Evolutionary conservation across 1,139 yeast species (phyloP).

Genomic region (Scheffersomyces illinoinensis): DNA sequence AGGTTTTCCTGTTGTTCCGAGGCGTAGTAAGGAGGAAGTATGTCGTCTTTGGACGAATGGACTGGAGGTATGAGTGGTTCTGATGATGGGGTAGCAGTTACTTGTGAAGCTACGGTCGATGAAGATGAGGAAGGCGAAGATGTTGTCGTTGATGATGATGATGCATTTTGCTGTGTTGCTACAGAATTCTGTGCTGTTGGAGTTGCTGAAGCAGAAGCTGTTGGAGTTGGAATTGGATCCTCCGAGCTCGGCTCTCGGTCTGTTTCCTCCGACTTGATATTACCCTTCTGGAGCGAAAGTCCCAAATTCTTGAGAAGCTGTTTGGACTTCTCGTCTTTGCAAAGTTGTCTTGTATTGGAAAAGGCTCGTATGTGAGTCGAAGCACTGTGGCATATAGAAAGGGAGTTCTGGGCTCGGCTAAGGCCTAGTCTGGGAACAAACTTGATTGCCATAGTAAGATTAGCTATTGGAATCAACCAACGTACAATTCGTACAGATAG

Average conservation of each 20-base stretch:
- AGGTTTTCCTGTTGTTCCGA: constrained; percentile 8
- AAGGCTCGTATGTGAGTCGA: background rate
- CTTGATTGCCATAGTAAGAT: background rate
- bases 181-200: background rate
- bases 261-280: constrained; percentile 18
- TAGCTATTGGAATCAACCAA: background rate
- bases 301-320: constrained; percentile 30
- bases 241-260: background rate
- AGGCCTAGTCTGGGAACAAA: background rate
- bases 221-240: background rate
- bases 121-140: background rate
- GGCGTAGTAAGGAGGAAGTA: background rate
- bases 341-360: background rate
- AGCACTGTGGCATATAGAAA: background rate
- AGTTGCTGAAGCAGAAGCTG: background rate
- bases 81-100: background rate
- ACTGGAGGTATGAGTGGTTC: background rate
- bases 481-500: background rate
- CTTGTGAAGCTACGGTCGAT: background rate
- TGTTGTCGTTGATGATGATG: background rate
- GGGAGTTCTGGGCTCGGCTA: background rate
- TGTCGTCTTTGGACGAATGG: background rate
- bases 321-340: constrained; percentile 27
- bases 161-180: background rate
- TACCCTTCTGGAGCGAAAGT: constrained; percentile 30